phyloP scores from a whole-genome alignment of 148 eudicot species.

The Hydrangea macrophylla region DNA sequence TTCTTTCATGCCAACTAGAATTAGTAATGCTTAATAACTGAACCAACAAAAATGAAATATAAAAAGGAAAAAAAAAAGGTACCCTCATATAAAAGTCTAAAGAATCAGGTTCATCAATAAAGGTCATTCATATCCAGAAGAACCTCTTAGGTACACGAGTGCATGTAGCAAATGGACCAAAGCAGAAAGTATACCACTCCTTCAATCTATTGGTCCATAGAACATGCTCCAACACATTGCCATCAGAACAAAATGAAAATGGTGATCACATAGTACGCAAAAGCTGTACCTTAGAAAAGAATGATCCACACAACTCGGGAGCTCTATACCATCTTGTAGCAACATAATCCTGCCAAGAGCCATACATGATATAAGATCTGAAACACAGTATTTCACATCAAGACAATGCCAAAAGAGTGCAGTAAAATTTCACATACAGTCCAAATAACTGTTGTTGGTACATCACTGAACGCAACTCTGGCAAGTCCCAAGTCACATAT shows the following conservation, averaged over 20 bases:
- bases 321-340: too few species aligned
- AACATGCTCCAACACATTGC: conserved; percentile 1
- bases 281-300: conserved; percentile 42
- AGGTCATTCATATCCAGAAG: background rate
- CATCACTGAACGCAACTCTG: too few species aligned
- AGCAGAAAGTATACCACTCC: background rate
- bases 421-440: too few species aligned
- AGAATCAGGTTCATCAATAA: background rate
- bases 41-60: background rate
- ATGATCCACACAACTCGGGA: too few species aligned
- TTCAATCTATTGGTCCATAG: background rate
- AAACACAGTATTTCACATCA: too few species aligned
- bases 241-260: background rate
- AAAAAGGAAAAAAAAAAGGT: background rate
- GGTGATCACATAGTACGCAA: background rate
- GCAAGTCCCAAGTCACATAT: too few species aligned
- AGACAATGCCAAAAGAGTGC: too few species aligned
- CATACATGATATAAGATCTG: too few species aligned
- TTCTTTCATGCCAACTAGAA: background rate
- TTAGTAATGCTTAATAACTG: too few species aligned
- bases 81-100: background rate
- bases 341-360: too few species aligned
- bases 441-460: too few species aligned
- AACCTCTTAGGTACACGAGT: background rate
- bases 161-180: conserved; percentile 5